Percentiles rank a stretch among this genome's conserved stretches.
Conservation (phyloP, 441 rosid species). For the Erodium moschatum region DNA sequence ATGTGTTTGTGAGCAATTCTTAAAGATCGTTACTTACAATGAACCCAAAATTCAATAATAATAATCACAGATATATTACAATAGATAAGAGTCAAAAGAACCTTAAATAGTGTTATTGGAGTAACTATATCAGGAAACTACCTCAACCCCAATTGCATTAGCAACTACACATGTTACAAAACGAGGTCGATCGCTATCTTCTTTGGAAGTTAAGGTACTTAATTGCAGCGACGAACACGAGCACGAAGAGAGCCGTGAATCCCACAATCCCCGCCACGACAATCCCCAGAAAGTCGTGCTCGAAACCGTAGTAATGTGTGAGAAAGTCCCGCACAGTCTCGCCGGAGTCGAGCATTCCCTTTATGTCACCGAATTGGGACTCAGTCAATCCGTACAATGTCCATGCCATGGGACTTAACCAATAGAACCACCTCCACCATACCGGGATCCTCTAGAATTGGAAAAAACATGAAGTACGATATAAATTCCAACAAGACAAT, state of each 20-base stretch:
- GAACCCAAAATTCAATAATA: too few species aligned
- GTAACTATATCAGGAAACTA: too few species aligned
- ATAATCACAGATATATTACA: not conserved
- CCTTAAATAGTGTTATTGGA: too few species aligned
- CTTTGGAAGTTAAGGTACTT: conserved; percentile 64
- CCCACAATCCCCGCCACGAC: conserved; percentile 26
- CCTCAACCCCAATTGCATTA: too few species aligned
- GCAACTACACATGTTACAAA: not conserved
- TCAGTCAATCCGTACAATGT: conserved; percentile 58
- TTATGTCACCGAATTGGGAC: conserved; percentile 63
- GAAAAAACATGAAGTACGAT: too few species aligned
- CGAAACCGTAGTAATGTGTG: conserved; percentile 42
- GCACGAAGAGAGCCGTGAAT: conserved; percentile 38
- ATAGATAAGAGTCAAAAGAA: not conserved
- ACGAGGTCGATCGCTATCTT: conserved; percentile 22
- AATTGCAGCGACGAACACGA: conserved; percentile 56
- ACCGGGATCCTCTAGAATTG: conserved; percentile 55
- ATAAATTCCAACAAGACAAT: too few species aligned
- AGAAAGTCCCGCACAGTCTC: conserved; percentile 48
- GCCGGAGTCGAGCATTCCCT: conserved; percentile 33
- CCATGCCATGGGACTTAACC: conserved; percentile 66
- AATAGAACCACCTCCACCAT: too few species aligned
- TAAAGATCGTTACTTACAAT: too few species aligned
- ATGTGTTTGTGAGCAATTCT: too few species aligned
- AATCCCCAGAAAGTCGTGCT: conserved; percentile 40